Base-by-base conservation (phyloP, 2,329 filamentous ascomycete genomes). In the Fusarium odoratissimum region DNA sequence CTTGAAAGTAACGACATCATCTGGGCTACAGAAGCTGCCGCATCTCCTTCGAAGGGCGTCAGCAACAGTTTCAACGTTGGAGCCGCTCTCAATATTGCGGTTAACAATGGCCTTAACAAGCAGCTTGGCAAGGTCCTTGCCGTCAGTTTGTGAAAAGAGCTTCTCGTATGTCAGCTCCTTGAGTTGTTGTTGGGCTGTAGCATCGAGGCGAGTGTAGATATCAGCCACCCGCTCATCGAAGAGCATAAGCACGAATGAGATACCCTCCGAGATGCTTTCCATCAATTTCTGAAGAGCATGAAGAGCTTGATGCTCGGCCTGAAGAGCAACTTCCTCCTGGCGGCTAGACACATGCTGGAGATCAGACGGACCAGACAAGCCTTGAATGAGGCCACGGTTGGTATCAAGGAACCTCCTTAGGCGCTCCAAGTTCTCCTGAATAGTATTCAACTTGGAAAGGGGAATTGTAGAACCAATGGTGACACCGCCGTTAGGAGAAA, bases 81-180 rank as follows among this genome's bases (percentile, higher is more conserved):
- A 95, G 14, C 97, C 96, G 78, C 94, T 97, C 64, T 95, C 93
- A 76, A 99, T 99, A 81, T 97, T 99, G 77, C 95, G 91, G 81
- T 98, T 98, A 60, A 99, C 96, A 78, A 99, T 98, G 1, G 95
- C 95, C 81, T 98, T 99, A 63, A 99, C 96, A 3, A 99, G 87
- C 61, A 97, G 89, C 82, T 97, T 98, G 6, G 95, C 97, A 30
- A 98, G 89, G 16, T 97, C 94, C 76, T 94, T 94, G 37, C 96
- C 96, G 23, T 91, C 87, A 10, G 88, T 83, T 45, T 92, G 91
- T 8, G 94, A 93, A 81, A 99, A 98, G 0, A 99, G 89, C 49
- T 90, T 89, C 80, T 98, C 94, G 78, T 94, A 99, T 0, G 94
- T 98, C 59, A 99, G 87, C 40, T 91, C 89, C 65, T 90, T 88